Base-by-base conservation (phyloP, 139 green algal species). In the Ettlia oleoabundans region DNA sequence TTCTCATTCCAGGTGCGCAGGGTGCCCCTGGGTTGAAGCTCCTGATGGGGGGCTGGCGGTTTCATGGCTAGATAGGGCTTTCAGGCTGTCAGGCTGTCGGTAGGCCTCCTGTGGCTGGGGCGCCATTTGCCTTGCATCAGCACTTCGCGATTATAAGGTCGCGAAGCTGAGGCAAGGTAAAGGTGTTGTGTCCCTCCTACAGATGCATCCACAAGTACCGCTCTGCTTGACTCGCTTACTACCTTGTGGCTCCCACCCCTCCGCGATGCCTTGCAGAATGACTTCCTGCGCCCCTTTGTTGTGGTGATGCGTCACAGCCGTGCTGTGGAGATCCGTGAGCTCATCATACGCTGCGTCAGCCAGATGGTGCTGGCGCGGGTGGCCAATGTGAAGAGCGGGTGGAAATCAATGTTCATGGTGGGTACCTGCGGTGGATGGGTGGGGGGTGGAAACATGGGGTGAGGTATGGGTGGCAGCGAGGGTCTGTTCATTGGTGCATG, bases 401-500 rank as follows among this genome's bases (percentile, higher is more conserved):
- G 97, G 97, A 98, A 99, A 90, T 92, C 80, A 87, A 97, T 99
- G 93, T 99, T 99, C 91, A 99, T 99, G 97, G 96, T 99, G 74
- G 26, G n/a, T n/a, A n/a, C n/a, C n/a, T n/a, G n/a, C n/a, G n/a
- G n/a, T n/a, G n/a, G 75, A 28, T 26, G 40, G 47, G 24, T 5
- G n/a, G 5, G 52, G 6, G 35, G 72, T 28, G 51, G 21, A 52
- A 9, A 13, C 10, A 33, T 41, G 15, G 33, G 65, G 28, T 5
- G 33, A 42, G 24, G 32, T 21, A 33, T 51, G 65, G 3, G 43
- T 32, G 32, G 4, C 35, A 10, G 65, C 13, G 22, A 1, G 9
- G 33, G 4, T 43, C 13, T 21, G 65, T 30, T 3, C 4, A n/a
- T n/a, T n/a, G n/a, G n/a, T n/a, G n/a, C n/a, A n/a, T n/a, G n/a